Evolutionary conservation across 768 basidiomycete genomes (phyloP).

Genomic region (Tricholoma furcatifolium): DNA sequence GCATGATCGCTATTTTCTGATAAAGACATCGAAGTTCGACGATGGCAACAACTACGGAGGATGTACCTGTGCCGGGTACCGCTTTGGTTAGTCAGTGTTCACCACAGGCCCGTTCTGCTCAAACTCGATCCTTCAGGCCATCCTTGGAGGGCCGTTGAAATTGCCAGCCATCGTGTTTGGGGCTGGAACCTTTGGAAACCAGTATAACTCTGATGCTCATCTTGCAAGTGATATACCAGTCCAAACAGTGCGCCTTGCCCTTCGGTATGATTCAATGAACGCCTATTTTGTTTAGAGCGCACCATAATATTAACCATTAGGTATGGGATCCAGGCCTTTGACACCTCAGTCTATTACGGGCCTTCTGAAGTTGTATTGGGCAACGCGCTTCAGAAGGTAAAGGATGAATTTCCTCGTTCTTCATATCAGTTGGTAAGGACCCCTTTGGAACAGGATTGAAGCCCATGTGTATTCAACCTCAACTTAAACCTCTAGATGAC

Average conservation of each 20-base stretch:
- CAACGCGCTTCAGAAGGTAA: constrained; percentile 55
- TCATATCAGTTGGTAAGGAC: constrained; percentile 69
- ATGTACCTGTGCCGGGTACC: constrained; percentile 36
- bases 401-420: constrained; percentile 70
- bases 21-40: not conserved
- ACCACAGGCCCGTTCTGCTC: not conserved
- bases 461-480: not conserved
- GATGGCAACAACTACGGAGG: constrained; percentile 25
- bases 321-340: constrained; percentile 80
- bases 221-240: constrained; percentile 56
- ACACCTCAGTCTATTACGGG: constrained; percentile 82
- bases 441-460: not conserved
- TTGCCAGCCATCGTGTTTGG: constrained; percentile 64
- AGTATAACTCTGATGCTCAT: constrained; percentile 64
- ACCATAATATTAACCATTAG: constrained; percentile 41
- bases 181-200: constrained; percentile 64
- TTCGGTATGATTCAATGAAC: constrained; percentile 49
- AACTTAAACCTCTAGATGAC: constrained; percentile 56
- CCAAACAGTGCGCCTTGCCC: constrained; percentile 68
- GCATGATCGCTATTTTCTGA: not conserved
- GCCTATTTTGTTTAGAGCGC: not conserved
- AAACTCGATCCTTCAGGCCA: constrained; percentile 21
- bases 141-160: constrained; percentile 31
- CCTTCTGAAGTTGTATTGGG: constrained; percentile 79
- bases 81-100: constrained; percentile 34